Base-by-base conservation (phyloP, 768 basidiomycete genomes). In the Plicaturopsis crispa region DNA sequence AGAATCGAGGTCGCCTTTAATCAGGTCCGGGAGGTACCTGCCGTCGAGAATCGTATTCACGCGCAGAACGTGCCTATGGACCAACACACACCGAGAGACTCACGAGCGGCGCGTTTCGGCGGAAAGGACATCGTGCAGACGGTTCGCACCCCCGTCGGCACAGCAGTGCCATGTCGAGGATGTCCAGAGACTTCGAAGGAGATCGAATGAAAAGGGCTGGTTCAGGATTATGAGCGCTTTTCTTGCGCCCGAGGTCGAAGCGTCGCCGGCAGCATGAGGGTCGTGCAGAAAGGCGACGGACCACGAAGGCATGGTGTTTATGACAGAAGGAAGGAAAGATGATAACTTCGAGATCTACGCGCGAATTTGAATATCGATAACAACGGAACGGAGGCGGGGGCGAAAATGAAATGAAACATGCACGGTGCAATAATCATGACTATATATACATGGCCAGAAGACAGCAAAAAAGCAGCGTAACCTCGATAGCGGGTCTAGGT, bases 1-100 rank as follows among this genome's bases (percentile, higher is more conserved):
- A 6, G 92, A 97, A 56, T 98, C 96, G 20, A 98, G 59, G 57
- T 99, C 96, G 19, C 94, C 96, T 57, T 88, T 93, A 52, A 99
- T 84, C 16, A 94, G 57, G 54, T 92, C 73, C 0, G 96, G 96
- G 4, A 81, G 53, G 54, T 73, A 90, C 13, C 86, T 88, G 42
- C 26, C 18, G 17, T 6, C 16, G 7, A n/a, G n/a, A n/a, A n/a
- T n/a, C n/a, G n/a, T n/a, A n/a, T n/a, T n/a, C n/a, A n/a, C n/a
- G n/a, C n/a, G n/a, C n/a, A n/a, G n/a, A n/a, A n/a, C n/a, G n/a
- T n/a, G n/a, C n/a, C n/a, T n/a, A n/a, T n/a, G n/a, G n/a, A n/a
- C n/a, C n/a, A 22, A 36, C 35, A 36, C 35, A 8, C 35, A 36
- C 23, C 23, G 10, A 20, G 10, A 22, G 19, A 42, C 52, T 40